Base-by-base conservation (phyloP, 495 filamentous ascomycete genomes). In the Penicillium maclennaniae region DNA sequence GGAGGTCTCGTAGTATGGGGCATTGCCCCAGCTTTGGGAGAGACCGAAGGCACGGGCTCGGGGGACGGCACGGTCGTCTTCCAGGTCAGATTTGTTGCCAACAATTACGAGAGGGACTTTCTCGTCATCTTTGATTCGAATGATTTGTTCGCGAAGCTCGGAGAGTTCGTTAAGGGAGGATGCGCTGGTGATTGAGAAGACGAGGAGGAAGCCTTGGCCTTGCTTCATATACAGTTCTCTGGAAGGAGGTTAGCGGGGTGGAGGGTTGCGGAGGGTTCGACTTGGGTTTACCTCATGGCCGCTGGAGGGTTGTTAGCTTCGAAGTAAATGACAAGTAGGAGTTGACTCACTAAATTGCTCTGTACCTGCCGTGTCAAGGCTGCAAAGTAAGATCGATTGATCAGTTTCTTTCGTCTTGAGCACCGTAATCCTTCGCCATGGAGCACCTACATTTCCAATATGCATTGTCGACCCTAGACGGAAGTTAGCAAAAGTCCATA, bases 171-270 rank as follows among this genome's bases (percentile, higher is more conserved):
- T 82, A 23, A 98, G 78, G 44, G 90, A 95, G 60, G 85, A 86
- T 63, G 83, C 79, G 61, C 87, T 93, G 27, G 92, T 96, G 64
- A 97, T 98, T 63, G 89, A 95, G 76, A 97, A 98, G 56, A 97
- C 93, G 47, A 98, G 81, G 51, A 98, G 84, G 71, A 98, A 98
- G 3, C 95, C 93, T 78, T 98, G 93, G 54, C 92, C 90, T 61
- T 86, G 77, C 65, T 96, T 96, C 89, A 98, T 96, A 73, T 97
- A 97, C 44, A 97, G 80, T 71, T 97, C 92, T 71, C 91, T 86
- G 56, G 19, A 49, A 44, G 47, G 49, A 67, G 56, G 36, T 71
- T 51, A 42, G 53, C 51, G 23, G 43, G 52, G 47, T 61, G 49
- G 41, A 16, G 26, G 31, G 28, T 31, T 10, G 45, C 56, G 27